Conservation (phyloP, 768 basidiomycete genomes). For the Phaffia australis region DNA sequence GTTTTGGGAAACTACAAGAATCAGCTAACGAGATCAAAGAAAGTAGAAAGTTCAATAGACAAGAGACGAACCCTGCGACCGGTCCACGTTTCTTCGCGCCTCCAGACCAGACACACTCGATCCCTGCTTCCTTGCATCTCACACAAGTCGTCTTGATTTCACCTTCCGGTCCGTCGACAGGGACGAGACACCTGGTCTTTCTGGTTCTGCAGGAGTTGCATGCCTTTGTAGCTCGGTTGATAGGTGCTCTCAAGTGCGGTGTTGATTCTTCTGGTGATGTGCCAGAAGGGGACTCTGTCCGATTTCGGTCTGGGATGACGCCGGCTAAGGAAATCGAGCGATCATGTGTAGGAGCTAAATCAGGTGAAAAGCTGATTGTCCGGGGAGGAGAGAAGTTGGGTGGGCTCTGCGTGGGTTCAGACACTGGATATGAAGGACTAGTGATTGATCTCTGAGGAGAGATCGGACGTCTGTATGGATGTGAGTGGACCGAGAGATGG, state of each 20-base stretch:
- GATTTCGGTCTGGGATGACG: no score
- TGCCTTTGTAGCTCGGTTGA: conserved; percentile 12
- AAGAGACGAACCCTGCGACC: conserved; percentile 7
- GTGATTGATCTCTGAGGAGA: no score
- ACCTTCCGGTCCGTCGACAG: conserved; percentile 1
- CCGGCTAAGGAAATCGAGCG: no score
- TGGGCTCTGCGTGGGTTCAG: no score
- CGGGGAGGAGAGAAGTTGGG: no score
- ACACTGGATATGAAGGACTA: no score
- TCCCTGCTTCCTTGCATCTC: conserved; percentile 14
- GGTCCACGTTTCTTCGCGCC: conserved; percentile 14
- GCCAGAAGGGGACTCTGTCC: no score
- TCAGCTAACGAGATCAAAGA: neutral
- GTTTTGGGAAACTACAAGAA: neutral
- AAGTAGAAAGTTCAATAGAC: no score
- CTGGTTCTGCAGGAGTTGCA: conserved; percentile 15
- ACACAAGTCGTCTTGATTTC: neutral
- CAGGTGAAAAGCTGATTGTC: no score
- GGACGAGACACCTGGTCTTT: conserved; percentile 20
- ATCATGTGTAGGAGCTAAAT: no score
- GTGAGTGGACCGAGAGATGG: no score
- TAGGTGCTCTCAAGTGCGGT: neutral
- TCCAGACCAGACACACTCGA: conserved; percentile 16
- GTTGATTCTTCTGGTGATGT: neutral
- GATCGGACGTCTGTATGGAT: no score